Base-by-base conservation (phyloP, 331 rosid genomes). In the Rosa hybrid region DNA sequence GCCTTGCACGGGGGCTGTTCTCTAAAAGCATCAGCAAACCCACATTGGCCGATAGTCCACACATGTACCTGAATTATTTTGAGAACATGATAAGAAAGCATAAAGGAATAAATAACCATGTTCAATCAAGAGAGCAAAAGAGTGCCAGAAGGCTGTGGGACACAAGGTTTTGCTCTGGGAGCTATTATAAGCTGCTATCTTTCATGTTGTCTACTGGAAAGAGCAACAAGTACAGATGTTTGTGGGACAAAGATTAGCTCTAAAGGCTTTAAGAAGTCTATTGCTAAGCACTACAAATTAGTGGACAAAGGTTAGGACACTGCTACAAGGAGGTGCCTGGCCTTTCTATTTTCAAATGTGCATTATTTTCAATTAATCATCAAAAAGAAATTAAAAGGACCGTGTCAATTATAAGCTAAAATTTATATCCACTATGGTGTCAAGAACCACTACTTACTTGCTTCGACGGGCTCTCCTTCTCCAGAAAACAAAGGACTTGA, bases 21-120 rank as follows among this genome's bases (percentile, higher is more conserved):
- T 96, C 93, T 5, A 96, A 83, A 56, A 96, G 94, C 89, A 90
- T 90, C 78, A 85, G 91, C 88, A 96, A 88, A 64, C 99, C 99
- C 10, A 51, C 87, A 7, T 71, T 84, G 78, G 90, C 84, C 65
- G 98, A 90, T 42, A 90, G 80, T 44, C 96, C 96, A 42, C 86
- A 83, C 88, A 87, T 82, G 80, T 88, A 90, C 94, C 99, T 96
- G 86, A 80, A 80, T 18, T 53, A 84, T 74, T 83, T 76, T 56
- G 38, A 82, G 48, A 87, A 56, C 48, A 64, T 54, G 67, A 81
- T 48, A 53, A 46, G 65, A 42, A 45, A 57, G 72, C 25, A 41
- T 11, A 25, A 53, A 50, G 38, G 59, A 68, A 48, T 53, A 68
- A n/a, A 59, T 20, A 59, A 30, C 54, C 60, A 4, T 25, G 48